Evolutionary conservation across 768 basidiomycete species (phyloP).

Genomic region (Candolleomyces efflorescens): DNA sequence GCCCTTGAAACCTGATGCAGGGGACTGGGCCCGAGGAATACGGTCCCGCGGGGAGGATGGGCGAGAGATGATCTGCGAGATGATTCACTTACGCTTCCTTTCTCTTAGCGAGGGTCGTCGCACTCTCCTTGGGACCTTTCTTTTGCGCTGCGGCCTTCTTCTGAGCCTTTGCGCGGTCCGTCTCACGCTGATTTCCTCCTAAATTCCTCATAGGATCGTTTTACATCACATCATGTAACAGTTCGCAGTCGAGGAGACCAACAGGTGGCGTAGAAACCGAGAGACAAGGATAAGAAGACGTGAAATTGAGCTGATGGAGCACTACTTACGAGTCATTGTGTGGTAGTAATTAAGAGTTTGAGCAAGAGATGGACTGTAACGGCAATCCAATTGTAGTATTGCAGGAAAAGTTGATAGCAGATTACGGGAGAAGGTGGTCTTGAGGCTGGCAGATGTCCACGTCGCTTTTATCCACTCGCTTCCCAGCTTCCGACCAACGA

Average conservation of each 20-base stretch:
- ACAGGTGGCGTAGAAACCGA: not conserved
- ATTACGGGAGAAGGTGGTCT: slow-evolving; percentile 1
- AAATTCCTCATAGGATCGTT: slow-evolving; percentile 5
- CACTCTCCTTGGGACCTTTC: slow-evolving; percentile 75
- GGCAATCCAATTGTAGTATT: not conserved
- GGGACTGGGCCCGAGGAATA: not conserved
- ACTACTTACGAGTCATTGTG: slow-evolving; percentile 53
- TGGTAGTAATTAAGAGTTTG: slow-evolving; percentile 1
- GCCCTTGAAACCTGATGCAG: not conserved
- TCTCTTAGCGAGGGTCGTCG: slow-evolving; percentile 55
- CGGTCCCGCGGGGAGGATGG: not conserved
- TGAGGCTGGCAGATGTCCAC: not conserved
- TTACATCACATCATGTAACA: not conserved
- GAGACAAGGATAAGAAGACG: not conserved
- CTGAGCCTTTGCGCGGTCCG: slow-evolving; percentile 66
- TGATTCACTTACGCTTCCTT: slow-evolving; percentile 63
- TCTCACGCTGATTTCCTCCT: slow-evolving; percentile 85
- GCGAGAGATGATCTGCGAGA: slow-evolving; percentile 15
- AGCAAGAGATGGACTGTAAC: not conserved
- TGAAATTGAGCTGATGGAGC: not conserved
- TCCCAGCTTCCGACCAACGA: not conserved
- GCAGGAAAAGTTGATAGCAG: not conserved
- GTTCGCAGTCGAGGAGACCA: slow-evolving; percentile 15
- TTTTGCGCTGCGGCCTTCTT: slow-evolving; percentile 55
- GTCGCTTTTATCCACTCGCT: not conserved